Base-by-base conservation (phyloP, 768 basidiomycete genomes). In the Lyophyllum atratum region DNA sequence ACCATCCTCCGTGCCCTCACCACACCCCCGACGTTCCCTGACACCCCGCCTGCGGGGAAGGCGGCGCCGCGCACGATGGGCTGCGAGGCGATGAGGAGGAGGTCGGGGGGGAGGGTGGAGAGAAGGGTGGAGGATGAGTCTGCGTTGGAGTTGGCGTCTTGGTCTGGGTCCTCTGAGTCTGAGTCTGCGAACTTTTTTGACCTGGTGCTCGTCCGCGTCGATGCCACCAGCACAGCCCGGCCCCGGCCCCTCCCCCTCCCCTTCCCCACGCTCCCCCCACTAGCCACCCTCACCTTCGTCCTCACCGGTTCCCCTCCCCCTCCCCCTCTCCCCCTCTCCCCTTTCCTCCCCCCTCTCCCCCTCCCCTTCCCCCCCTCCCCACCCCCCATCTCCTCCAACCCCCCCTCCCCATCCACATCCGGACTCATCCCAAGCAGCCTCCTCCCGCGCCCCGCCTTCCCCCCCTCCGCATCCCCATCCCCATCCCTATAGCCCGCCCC, bases 21-120 rank as follows among this genome's bases (percentile, higher is more conserved):
- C 3, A 87, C 84, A 22, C 75, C 64, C 1, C 68, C 58, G 0
- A 84, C 66, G 58, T 86, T 87, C 1, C 85, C 85, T 1, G 77
- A 74, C 0, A 85, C 60, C 0, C 84, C 81, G 0, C 79, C 80
- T 0, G 45, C 60, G 2, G 12, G 42, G 52, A 74, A 76, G 3
- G 67, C 64, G 0, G 59, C 70, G 0, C 85, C 85, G 21, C 79
- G 75, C 8, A 84, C 69, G 39, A 87, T 82, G 0, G 79, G 85
- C 61, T 85, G 85, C 25, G 74, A 65, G 0, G 85, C 85, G 1
- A 79, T 59, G 0, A 54, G 54, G 8, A 87, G 55, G 17, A 87
- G 67, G 1, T 67, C 63, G 0, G 55, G 22, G 0, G 83, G 83
- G 1, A 84, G 65, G 9, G 49, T 24, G 5, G 55, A 46, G 10